Conservation (phyloP, 192 early-diverging fungal genomes). For the Backusella macrospora region DNA sequence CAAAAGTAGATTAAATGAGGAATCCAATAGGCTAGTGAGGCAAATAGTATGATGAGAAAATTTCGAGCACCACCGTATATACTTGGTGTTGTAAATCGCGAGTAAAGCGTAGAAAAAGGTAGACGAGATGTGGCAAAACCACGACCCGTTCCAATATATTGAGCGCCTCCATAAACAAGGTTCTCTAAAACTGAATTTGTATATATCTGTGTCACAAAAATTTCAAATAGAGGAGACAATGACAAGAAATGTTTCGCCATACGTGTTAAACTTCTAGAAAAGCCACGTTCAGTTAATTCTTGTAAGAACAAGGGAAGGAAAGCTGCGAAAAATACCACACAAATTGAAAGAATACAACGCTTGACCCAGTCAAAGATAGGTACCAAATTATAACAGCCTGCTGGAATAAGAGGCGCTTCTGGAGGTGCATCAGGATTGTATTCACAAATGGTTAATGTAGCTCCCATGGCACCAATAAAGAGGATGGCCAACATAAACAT, state of each 20-base stretch:
- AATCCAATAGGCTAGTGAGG: constrained; percentile 71
- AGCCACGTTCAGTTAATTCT: constrained; percentile 83
- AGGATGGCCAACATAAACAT: constrained; percentile 81
- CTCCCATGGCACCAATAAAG: constrained; percentile 73
- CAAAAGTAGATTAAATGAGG: constrained; percentile 80
- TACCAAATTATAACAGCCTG: constrained; percentile 71
- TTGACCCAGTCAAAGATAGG: constrained; percentile 83
- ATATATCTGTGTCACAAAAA: constrained; percentile 86
- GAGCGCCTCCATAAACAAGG: constrained; percentile 77
- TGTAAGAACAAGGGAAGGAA: constrained; percentile 84
- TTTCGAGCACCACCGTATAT: constrained; percentile 76
- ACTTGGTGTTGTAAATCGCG: constrained; percentile 72
- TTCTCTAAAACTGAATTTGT: constrained; percentile 81
- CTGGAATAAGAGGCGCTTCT: constrained; percentile 46
- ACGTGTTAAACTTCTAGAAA: constrained; percentile 68
- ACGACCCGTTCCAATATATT: constrained; percentile 86
- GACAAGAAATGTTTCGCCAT: constrained; percentile 82
- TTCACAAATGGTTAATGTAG: constrained; percentile 62
- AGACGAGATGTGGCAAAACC: constrained; percentile 82
- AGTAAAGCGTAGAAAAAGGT: constrained; percentile 74
- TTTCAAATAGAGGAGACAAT: constrained; percentile 81
- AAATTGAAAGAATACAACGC: constrained; percentile 78
- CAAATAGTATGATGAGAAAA: constrained; percentile 74
- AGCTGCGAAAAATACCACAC: constrained; percentile 78
- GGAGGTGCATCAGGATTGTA: constrained; percentile 56